Conservation (phyloP, 352 stramenopile genomes). For the Pythium angustatum region DNA sequence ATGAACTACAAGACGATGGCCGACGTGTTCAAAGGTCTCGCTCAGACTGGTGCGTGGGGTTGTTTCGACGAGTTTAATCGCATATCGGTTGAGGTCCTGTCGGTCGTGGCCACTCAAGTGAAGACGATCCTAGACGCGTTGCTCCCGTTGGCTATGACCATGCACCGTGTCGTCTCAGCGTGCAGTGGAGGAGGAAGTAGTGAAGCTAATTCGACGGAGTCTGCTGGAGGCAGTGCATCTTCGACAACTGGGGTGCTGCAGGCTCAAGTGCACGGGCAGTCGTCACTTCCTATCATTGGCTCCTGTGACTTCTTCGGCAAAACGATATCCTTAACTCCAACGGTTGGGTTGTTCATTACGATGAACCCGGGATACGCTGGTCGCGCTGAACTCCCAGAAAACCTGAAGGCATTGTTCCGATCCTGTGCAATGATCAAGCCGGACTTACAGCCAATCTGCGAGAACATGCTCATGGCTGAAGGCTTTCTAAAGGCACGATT, state of each 20-base stretch:
- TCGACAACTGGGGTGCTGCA: slow-evolving; percentile 3
- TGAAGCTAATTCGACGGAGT: slow-evolving; percentile 16
- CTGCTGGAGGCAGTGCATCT: slow-evolving; percentile 4
- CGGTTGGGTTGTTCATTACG: slow-evolving; percentile 92
- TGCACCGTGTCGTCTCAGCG: slow-evolving; percentile 27
- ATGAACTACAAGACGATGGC: slow-evolving; percentile 97
- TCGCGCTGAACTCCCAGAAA: slow-evolving; percentile 90
- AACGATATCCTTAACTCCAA: slow-evolving; percentile 79
- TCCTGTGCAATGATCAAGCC: slow-evolving; percentile 93
- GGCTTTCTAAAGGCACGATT: slow-evolving; percentile 86
- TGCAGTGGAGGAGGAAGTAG: slow-evolving; percentile 27
- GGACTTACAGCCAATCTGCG: slow-evolving; percentile 90
- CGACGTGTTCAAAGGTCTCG: slow-evolving; percentile 94
- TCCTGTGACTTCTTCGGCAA: slow-evolving; percentile 91
- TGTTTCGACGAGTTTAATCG: slow-evolving; percentile 98
- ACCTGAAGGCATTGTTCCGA: slow-evolving; percentile 92
- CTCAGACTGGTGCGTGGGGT: slow-evolving; percentile 94
- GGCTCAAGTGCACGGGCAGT: slow-evolving; percentile 12
- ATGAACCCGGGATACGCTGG: slow-evolving; percentile 95
- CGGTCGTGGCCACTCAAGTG: slow-evolving; percentile 96
- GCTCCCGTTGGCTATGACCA: slow-evolving; percentile 28
- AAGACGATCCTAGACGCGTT: slow-evolving; percentile 95
- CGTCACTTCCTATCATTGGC: slow-evolving; percentile 44
- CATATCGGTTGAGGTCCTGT: slow-evolving; percentile 96
- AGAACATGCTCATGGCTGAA: slow-evolving; percentile 96